Base-by-base conservation (phyloP, 208 protist species). In the Leishmania gerbilli region DNA sequence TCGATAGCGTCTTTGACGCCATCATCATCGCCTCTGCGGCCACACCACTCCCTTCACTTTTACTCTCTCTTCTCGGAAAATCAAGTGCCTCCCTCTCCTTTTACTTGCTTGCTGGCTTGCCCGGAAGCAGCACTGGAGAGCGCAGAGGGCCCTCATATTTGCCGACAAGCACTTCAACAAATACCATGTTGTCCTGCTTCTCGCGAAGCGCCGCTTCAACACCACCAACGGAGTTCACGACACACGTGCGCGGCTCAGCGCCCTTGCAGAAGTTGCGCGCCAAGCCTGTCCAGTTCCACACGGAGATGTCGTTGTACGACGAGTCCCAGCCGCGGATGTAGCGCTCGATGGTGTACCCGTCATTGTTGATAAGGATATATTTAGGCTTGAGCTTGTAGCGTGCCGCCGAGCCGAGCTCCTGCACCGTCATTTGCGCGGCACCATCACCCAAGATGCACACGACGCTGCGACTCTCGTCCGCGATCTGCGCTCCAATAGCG, bases 301-400 rank as follows among this genome's bases (percentile, higher is more conserved):
- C 8, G 1, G 84, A 81, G 68, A 92, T 84, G 68, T 92, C 89
- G 80, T 92, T 92, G 89, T 92, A 92, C 37, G 31, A 5, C 45
- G 84, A 84, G 49, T 87, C 65, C 68, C 81, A 82, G 1, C 86
- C 87, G 76, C 81, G 89, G 75, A 92, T 92, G 72, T 53, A 84
- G 68, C 89, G 89, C 80, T 92, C 89, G 74, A 92, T 92, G 9
- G 80, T 89, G 87, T 92, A 92, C 78, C 89, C 86, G 68, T 85
- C 76, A 80, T 92, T 92, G 82, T 92, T 92, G 47, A 92, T 80
- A 31, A 92, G 87, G 34, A 92, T 71, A 49, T 81, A 76, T 53
- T 45, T 84, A 0, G 84, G 77, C 60, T 84, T 74, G 7, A 90
- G 85, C 4, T 76, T 31, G 76, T 81, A 56, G 47, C 82, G 83